phyloP scores from a whole-genome alignment of 129 eudicot species.

The Lactuca sativa region DNA sequence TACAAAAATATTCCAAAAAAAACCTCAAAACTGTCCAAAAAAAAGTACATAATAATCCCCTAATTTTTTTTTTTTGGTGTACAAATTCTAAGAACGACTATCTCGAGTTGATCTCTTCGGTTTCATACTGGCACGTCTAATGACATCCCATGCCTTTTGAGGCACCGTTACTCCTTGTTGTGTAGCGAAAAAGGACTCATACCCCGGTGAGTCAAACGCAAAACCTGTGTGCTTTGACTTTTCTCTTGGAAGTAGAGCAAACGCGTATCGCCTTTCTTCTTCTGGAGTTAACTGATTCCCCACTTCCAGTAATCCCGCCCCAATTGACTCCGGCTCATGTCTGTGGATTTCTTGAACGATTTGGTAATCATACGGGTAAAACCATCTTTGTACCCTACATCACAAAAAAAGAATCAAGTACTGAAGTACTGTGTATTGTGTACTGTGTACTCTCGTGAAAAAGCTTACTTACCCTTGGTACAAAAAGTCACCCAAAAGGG shows the following conservation, averaged over 20 bases:
- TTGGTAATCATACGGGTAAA: conserved; percentile 88
- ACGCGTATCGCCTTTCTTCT: conserved; percentile 82
- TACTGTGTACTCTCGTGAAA: neutral
- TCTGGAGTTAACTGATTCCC: conserved; percentile 69
- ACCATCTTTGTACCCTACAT: conserved; percentile 89
- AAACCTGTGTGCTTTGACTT: conserved; percentile 93
- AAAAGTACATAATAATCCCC: conserved; percentile 21
- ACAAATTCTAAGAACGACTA: conserved; percentile 37
- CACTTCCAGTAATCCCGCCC: conserved; percentile 66
- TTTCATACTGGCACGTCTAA: conserved; percentile 84
- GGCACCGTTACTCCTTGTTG: conserved; percentile 85
- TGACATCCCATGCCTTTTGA: conserved; percentile 98
- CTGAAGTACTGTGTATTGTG: neutral
- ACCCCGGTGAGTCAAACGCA: conserved; percentile 97
- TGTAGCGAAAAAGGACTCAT: conserved; percentile 93
- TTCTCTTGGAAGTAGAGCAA: conserved; percentile 79
- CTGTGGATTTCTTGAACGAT: conserved; percentile 88
- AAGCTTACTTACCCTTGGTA: conserved; percentile 60
- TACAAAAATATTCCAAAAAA: conserved; percentile 28
- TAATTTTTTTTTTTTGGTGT: conserved; percentile 24
- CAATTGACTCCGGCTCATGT: conserved; percentile 67
- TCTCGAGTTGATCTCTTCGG: conserved; percentile 47
- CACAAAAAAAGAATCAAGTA: neutral
- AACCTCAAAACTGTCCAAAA: conserved; percentile 23
- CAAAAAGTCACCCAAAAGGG: conserved; percentile 72